phyloP scores from a whole-genome alignment of 192 early-diverging fungal genomes.

The Jimgerdemannia lactiflua region DNA sequence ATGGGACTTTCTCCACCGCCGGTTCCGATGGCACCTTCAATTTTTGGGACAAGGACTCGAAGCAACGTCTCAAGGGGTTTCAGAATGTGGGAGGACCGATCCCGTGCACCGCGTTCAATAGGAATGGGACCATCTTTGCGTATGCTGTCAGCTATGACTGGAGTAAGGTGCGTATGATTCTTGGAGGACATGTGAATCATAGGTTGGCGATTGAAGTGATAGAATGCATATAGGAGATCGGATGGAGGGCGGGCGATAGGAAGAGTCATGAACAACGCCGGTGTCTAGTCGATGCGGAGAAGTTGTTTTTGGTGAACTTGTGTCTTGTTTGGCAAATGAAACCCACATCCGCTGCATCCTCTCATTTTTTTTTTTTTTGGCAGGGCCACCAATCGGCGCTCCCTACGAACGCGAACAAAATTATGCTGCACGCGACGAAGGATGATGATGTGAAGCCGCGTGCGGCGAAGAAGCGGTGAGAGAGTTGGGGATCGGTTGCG shows the following conservation, averaged over 20 bases:
- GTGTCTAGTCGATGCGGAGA: background rate
- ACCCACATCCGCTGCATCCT: too few species aligned
- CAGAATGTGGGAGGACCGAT: constrained; percentile 63
- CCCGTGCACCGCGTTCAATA: constrained; percentile 67
- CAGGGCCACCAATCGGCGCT: constrained; percentile 71
- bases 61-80: constrained; percentile 79
- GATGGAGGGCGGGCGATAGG: too few species aligned
- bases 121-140: constrained; percentile 86
- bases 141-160: constrained; percentile 91
- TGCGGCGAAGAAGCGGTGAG: constrained; percentile 39
- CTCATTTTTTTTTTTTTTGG: constrained; percentile 4
- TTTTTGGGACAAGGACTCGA: constrained; percentile 97
- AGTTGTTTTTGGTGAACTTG: background rate
- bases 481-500: background rate
- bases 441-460: constrained; percentile 85
- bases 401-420: constrained; percentile 61
- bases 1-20: constrained; percentile 88
- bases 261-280: too few species aligned
- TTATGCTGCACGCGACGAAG: constrained; percentile 73
- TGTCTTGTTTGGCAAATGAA: too few species aligned
- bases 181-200: background rate
- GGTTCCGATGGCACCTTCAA: constrained; percentile 83
- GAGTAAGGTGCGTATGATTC: constrained; percentile 52
- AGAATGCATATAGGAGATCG: background rate
- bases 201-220: background rate